These are phyloP conservation scores for Fusarium concolor DNA, from an alignment of 2,329 filamentous ascomycete species.

Conservation along the genomic window DNA sequence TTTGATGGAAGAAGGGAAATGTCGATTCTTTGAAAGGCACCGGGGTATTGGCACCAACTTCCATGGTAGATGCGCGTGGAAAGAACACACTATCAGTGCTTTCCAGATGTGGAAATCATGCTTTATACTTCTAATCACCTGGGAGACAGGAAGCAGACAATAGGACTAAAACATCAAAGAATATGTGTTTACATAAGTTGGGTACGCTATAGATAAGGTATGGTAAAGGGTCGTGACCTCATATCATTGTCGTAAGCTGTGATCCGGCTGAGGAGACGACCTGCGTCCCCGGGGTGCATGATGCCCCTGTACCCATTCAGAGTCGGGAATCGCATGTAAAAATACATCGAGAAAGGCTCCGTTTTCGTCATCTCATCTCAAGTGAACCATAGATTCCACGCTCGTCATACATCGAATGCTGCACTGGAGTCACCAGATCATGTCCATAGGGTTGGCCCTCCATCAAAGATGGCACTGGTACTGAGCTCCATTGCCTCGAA, in stretches of 20 bases:
- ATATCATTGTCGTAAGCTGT: constrained; percentile 37
- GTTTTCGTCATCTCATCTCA: constrained; percentile 24
- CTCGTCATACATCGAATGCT: constrained; percentile 29
- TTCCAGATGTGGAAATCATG: background rate
- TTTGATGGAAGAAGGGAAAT: background rate
- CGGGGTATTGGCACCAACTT: too few relatives aligned
- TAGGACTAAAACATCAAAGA: background rate
- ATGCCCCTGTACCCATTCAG: constrained; percentile 10
- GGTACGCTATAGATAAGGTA: background rate
- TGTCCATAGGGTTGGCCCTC: constrained; percentile 28
- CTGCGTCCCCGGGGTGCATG: constrained; percentile 25
- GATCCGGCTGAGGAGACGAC: constrained; percentile 25
- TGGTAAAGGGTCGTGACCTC: constrained; percentile 27
- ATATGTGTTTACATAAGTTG: background rate
- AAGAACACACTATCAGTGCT: background rate
- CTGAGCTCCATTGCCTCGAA: constrained; percentile 33
- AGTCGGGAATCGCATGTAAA: constrained; percentile 21
- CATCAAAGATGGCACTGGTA: constrained; percentile 24
- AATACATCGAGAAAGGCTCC: constrained; percentile 10
- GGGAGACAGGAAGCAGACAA: background rate
- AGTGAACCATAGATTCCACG: constrained; percentile 31
- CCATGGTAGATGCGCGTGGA: background rate
- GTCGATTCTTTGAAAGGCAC: background rate
- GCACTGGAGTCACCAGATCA: constrained; percentile 21
- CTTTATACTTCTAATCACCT: background rate